A percentile compares a stretch with the other conserved stretches of the same genome.
These are phyloP conservation scores for Pseudevernia furfuracea DNA, from an alignment of 495 filamentous ascomycete genomes.

Conservation along the genomic window DNA sequence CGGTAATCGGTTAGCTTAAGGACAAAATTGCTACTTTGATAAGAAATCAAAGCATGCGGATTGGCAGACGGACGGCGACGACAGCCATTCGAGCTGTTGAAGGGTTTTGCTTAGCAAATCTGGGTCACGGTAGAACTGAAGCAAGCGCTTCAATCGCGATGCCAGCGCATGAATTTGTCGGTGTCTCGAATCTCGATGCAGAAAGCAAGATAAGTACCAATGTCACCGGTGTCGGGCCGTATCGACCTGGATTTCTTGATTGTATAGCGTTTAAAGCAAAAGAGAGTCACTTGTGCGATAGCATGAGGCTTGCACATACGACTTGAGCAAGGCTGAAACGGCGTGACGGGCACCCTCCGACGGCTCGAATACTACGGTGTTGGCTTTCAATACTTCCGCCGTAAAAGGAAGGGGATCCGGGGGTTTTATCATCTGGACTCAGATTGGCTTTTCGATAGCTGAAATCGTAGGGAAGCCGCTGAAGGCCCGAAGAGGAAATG, in stretches of 20 bases:
- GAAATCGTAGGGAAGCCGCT: not conserved
- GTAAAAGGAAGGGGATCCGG: not conserved
- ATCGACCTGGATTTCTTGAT: not conserved
- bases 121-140: not conserved
- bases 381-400: not conserved
- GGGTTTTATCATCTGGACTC: constrained; percentile 5
- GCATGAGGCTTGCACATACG: not conserved
- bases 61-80: not conserved
- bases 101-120: not conserved
- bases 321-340: not conserved
- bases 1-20: not conserved
- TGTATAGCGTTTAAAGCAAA: no score
- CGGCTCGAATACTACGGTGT: not conserved
- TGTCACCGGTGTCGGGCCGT: not conserved
- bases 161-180: not conserved
- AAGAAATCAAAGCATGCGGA: not conserved
- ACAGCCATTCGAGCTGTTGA: not conserved
- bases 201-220: not conserved
- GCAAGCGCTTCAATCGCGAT: not conserved
- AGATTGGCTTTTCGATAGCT: not conserved
- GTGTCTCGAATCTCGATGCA: not conserved
- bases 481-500: not conserved
- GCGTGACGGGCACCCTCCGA: not conserved
- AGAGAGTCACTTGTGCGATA: not conserved
- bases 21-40: not conserved